These are phyloP conservation scores for Primulina tabacum DNA, from an alignment of 257 asterid genomes.

Conservation along the genomic window DNA sequence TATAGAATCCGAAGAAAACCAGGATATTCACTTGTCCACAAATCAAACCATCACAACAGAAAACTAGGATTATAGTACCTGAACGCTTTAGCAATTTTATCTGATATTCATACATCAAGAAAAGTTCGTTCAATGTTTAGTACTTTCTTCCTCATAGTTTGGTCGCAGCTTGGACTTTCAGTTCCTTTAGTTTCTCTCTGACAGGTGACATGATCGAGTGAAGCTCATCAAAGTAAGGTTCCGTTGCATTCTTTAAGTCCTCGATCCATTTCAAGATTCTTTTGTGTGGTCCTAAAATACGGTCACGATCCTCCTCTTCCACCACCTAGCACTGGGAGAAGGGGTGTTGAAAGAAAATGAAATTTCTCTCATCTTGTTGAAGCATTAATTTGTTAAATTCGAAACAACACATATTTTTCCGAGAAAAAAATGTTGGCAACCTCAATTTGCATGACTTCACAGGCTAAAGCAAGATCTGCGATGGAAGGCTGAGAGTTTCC, in stretches of 20 bases:
- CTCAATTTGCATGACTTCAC: conserved; percentile 91
- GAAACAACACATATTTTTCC: neutral
- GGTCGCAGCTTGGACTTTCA: conserved; percentile 26
- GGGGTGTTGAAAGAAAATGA: neutral
- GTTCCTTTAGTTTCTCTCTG: conserved; percentile 39
- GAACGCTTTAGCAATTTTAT: conserved; percentile 13
- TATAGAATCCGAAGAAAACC: too few species aligned
- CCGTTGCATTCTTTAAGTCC: conserved; percentile 58
- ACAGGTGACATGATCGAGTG: conserved; percentile 39
- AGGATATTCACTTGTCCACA: conserved; percentile 6
- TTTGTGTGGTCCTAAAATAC: conserved; percentile 57
- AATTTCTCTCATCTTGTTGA: neutral
- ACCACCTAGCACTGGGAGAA: conserved; percentile 36
- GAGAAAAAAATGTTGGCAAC: conserved; percentile 28
- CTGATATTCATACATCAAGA: neutral
- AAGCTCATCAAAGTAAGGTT: conserved; percentile 73
- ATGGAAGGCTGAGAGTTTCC: conserved; percentile 82
- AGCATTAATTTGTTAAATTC: neutral
- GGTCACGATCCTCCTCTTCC: conserved; percentile 43
- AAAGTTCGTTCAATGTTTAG: neutral
- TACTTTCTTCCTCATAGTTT: conserved; percentile 21
- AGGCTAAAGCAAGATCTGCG: conserved; percentile 84
- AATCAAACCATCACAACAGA: conserved; percentile 3
- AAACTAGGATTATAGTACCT: neutral
- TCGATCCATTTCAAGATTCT: conserved; percentile 70